These are phyloP conservation scores for Scutellaria galericulata DNA, from an alignment of 257 asterid species.

Conservation along the genomic window DNA sequence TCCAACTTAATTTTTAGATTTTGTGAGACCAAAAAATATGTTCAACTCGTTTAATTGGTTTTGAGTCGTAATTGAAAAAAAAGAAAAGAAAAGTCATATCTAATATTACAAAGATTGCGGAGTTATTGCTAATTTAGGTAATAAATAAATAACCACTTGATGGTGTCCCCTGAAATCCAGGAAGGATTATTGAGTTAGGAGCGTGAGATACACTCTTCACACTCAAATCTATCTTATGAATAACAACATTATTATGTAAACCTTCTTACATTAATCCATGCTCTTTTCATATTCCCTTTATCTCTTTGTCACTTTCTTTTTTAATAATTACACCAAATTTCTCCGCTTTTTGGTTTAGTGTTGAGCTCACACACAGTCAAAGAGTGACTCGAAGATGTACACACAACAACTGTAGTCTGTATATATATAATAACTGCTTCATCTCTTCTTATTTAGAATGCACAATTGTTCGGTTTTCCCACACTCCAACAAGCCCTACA, in stretches of 20 bases:
- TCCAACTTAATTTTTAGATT: too few relatives aligned
- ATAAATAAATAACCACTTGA: slow-evolving; percentile 29
- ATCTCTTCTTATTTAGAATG: slow-evolving; percentile 30
- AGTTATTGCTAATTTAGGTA: slow-evolving; percentile 12
- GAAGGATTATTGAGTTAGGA: slow-evolving; percentile 9
- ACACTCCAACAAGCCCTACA: slow-evolving; percentile 33
- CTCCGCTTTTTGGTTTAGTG: slow-evolving; percentile 2
- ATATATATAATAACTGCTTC: slow-evolving; percentile 33
- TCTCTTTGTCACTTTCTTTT: slow-evolving; percentile 6
- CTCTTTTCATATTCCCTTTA: slow-evolving; percentile 20
- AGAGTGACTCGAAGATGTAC: slow-evolving; percentile 30
- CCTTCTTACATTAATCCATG: background rate
- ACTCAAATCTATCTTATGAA: slow-evolving; percentile 37
- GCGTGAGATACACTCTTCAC: slow-evolving; percentile 25
- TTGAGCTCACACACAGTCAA: slow-evolving; percentile 43
- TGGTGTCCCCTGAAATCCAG: slow-evolving; percentile 35
- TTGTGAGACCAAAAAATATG: too few relatives aligned
- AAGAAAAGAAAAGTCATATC: too few relatives aligned
- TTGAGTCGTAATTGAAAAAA: background rate
- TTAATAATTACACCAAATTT: background rate
- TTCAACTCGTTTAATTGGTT: background rate
- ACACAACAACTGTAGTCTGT: background rate
- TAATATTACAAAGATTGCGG: slow-evolving; percentile 18
- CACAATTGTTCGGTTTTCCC: slow-evolving; percentile 42
- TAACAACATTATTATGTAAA: background rate